Percentiles rank a stretch among this genome's conserved stretches.
These are phyloP conservation scores for Trametes cingulata DNA, from an alignment of 768 basidiomycete species.

Conservation along the genomic window DNA sequence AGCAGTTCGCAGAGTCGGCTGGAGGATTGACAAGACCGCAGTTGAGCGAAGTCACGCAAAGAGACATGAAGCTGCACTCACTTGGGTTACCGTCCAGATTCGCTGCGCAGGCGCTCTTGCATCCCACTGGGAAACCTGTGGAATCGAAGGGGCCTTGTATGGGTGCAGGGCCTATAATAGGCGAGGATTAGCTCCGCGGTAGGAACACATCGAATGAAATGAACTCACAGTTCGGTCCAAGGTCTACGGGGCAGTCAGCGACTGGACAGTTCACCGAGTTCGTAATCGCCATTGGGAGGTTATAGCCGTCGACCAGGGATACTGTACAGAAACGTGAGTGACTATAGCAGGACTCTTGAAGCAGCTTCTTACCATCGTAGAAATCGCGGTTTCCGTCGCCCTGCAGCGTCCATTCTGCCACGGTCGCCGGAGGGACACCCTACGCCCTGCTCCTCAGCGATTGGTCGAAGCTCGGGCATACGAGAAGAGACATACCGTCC, in stretches of 20 bases:
- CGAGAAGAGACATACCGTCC: slow-evolving; percentile 40
- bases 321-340: background rate
- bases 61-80: slow-evolving; percentile 9
- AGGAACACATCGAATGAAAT: background rate
- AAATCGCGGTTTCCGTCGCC: slow-evolving; percentile 29
- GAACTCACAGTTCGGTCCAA: slow-evolving; percentile 31
- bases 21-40: background rate
- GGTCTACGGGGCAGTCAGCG: slow-evolving; percentile 33
- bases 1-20: slow-evolving; percentile 38
- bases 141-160: slow-evolving; percentile 34
- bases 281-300: slow-evolving; percentile 33
- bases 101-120: slow-evolving; percentile 35
- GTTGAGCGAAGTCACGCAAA: background rate
- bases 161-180: slow-evolving; percentile 26
- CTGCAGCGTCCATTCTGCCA: slow-evolving; percentile 37
- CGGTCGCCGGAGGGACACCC: slow-evolving; percentile 36
- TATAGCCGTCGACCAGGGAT: slow-evolving; percentile 31
- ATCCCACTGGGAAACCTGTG: slow-evolving; percentile 34
- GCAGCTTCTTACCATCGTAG: slow-evolving; percentile 21
- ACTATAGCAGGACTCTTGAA: too few species aligned
- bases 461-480: background rate
- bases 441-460: background rate
- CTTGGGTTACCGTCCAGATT: slow-evolving; percentile 32
- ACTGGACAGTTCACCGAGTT: slow-evolving; percentile 32
- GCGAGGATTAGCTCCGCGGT: background rate